Evolutionary conservation across 2,329 filamentous ascomycete genomes (phyloP).

Genomic region (Colletotrichum musicola): DNA sequence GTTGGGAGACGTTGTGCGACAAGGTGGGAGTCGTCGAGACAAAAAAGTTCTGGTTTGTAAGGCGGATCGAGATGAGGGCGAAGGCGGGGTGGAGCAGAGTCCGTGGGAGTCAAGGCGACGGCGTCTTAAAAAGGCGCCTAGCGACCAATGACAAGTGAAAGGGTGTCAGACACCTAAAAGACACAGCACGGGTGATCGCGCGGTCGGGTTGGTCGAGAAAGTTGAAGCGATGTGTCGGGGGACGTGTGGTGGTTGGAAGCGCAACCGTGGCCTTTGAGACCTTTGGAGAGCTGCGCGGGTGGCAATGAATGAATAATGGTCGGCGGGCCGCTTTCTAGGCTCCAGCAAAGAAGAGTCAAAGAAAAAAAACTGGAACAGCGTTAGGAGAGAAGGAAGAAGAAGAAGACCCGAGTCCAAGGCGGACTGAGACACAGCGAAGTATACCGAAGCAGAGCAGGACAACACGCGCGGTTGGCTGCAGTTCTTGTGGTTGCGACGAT

Average conservation of each 20-base stretch:
- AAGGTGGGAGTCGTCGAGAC: slow-evolving; percentile 28
- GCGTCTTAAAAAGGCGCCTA: slow-evolving; percentile 25
- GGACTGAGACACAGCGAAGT: slow-evolving; percentile 28
- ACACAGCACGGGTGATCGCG: neutral
- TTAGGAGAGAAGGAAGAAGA: neutral
- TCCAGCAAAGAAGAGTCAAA: slow-evolving; percentile 18
- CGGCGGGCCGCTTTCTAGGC: slow-evolving; percentile 20
- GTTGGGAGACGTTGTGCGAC: slow-evolving; percentile 28
- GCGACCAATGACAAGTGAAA: slow-evolving; percentile 25
- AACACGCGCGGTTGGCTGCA: neutral
- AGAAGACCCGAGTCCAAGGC: slow-evolving; percentile 20
- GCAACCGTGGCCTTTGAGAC: slow-evolving; percentile 40
- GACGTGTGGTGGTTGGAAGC: slow-evolving; percentile 25
- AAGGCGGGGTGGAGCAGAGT: slow-evolving; percentile 37
- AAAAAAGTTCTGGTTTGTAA: slow-evolving; percentile 24
- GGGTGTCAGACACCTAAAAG: slow-evolving; percentile 13
- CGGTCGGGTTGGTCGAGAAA: neutral
- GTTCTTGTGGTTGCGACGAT: slow-evolving; percentile 33
- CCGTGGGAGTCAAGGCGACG: slow-evolving; percentile 37
- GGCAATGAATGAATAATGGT: slow-evolving; percentile 36
- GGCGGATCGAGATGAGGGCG: slow-evolving; percentile 15
- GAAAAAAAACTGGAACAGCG: neutral
- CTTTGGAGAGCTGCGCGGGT: slow-evolving; percentile 23
- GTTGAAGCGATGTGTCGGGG: slow-evolving; percentile 9
- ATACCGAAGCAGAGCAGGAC: slow-evolving; percentile 22